Evolutionary conservation across 192 early-diverging fungal species (phyloP).

Genomic region (Entomortierella parvispora): DNA sequence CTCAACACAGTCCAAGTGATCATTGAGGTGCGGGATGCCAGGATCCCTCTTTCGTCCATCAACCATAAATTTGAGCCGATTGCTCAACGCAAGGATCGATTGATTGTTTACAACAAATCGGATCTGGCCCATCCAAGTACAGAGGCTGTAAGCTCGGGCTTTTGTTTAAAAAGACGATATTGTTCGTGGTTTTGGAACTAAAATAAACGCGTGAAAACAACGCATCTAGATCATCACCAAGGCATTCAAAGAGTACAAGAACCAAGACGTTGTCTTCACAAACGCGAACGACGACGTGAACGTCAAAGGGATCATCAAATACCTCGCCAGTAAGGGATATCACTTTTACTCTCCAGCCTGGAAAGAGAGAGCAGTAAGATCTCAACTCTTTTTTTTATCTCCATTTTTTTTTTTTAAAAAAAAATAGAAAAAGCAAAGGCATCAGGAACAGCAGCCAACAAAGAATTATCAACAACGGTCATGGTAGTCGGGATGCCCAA

Average conservation of each 20-base stretch:
- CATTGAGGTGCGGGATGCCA: slow-evolving; percentile 94
- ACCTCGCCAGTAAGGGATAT: slow-evolving; percentile 59
- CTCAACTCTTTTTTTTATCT: neutral
- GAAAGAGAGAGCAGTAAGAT: neutral
- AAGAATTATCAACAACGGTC: slow-evolving; percentile 60
- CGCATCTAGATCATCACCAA: slow-evolving; percentile 30
- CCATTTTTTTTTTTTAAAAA: neutral
- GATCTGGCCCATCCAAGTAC: slow-evolving; percentile 83
- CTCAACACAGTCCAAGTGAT: slow-evolving; percentile 83
- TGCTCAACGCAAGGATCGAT: slow-evolving; percentile 68
- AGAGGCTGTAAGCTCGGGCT: slow-evolving; percentile 33
- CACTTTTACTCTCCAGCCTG: neutral
- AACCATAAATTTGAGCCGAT: slow-evolving; percentile 84
- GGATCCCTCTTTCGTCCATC: slow-evolving; percentile 92
- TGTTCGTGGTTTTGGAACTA: neutral
- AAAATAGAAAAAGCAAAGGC: slow-evolving; percentile 50
- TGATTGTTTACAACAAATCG: slow-evolving; percentile 94
- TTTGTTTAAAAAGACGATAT: neutral
- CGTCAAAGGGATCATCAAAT: slow-evolving; percentile 74
- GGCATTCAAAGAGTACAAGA: slow-evolving; percentile 55
- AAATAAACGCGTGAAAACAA: neutral
- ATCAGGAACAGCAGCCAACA: slow-evolving; percentile 40
- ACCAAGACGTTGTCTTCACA: slow-evolving; percentile 72
- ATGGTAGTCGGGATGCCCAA: slow-evolving; percentile 97
- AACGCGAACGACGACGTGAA: slow-evolving; percentile 65